Conservation (phyloP, 2,329 filamentous ascomycete genomes). For the Colletotrichum liaoningense region DNA sequence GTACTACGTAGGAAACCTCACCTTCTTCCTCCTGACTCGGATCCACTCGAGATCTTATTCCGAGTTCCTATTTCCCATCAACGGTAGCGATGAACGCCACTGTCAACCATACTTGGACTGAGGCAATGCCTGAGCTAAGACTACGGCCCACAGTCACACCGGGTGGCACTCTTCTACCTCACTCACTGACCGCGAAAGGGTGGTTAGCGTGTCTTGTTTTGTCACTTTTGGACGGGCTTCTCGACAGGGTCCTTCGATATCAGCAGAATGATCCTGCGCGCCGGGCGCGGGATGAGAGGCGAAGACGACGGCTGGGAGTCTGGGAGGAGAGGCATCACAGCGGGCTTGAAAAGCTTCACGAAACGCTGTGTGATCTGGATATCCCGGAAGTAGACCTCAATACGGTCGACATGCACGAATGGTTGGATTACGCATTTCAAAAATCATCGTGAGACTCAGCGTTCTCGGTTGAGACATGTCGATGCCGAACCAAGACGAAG, state of each 20-base stretch:
- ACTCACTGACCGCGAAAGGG: slow-evolving; percentile 4
- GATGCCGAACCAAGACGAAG: not conserved
- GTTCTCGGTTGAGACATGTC: not conserved
- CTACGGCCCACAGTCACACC: not conserved
- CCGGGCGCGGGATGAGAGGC: not conserved
- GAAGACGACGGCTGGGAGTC: slow-evolving; percentile 13
- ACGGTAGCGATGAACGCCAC: not conserved
- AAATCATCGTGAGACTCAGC: not conserved
- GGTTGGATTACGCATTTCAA: slow-evolving; percentile 29
- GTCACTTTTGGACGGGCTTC: slow-evolving; percentile 19
- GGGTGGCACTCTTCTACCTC: not conserved
- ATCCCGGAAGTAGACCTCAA: slow-evolving; percentile 28
- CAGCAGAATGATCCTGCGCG: not conserved
- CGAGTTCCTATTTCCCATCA: no score
- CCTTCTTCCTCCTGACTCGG: no score
- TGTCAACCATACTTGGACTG: slow-evolving; percentile 12
- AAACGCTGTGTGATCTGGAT: slow-evolving; percentile 16
- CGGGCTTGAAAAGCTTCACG: slow-evolving; percentile 28
- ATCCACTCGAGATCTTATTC: not conserved
- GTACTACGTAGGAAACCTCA: not conserved
- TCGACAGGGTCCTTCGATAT: slow-evolving; percentile 8
- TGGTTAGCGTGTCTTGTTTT: slow-evolving; percentile 19
- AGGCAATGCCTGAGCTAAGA: slow-evolving; percentile 8
- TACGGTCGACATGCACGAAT: slow-evolving; percentile 31
- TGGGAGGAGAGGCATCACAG: slow-evolving; percentile 28